Base-by-base conservation (phyloP, 73 alveolate genomes). In the Uronychia setigera region DNA sequence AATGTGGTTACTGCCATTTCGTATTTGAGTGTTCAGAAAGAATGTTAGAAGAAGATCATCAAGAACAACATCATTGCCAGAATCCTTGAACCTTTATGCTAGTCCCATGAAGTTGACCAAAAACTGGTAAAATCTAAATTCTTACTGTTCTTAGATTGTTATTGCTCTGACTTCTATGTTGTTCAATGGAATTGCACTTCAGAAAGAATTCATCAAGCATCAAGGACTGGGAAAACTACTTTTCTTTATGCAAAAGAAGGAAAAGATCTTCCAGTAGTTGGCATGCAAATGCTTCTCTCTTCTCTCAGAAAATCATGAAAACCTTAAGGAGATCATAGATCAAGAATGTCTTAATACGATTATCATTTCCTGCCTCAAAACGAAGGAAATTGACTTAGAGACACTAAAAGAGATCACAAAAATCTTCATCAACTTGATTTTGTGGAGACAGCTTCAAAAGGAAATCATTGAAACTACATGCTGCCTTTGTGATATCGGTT, bases 1-100 rank as follows among this genome's bases (percentile, higher is more conserved):
- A 89, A 89, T 67, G 92, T 89, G 60, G 95, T 85, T 1, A 89
- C 95, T 26, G 95, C 95, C 29, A 89, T 89, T 32, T 78, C 95
- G n/a, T 89, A 89, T 57, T 26, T 89, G 81, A 86, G 89, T 14
- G 92, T 74, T 1, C 76, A 75, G 35, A 84, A 84, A 32, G 95
- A 84, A 31, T 89, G 92, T 76, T n/a, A 81, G 85, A 87, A 85
- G 14, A 82, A 84, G 78, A 85, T 89, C 33, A 82, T 89, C 28
- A 88, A 89, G 35, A 32, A 80, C 46, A 79, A 78, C 58, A 85
- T 89, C 31, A 30, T 89, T 13, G 84, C 83, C 1, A 77, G 80
- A 29, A 84, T 89, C 26, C 29, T 89, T 0, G 92, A 80, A 0
- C 95, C 95, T 11, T 60, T 89, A 0, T 59, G 46, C 90, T 29